phyloP scores from a whole-genome alignment of 768 basidiomycete genomes.

The Pseudohyphozyma bogoriensis region DNA sequence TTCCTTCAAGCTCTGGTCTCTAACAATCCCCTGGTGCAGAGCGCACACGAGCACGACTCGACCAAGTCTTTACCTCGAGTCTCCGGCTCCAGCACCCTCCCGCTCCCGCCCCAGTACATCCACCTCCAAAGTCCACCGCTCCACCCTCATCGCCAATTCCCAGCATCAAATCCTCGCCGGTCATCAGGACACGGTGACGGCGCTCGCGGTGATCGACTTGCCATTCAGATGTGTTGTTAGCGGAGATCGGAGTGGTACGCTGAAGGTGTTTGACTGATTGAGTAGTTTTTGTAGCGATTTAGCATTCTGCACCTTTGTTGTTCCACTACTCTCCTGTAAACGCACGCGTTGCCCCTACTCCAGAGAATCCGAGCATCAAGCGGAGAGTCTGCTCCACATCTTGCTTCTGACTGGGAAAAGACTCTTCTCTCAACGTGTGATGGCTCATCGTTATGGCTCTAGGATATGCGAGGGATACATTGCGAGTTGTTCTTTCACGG shows the following conservation, averaged over 20 bases:
- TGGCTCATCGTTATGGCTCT: too few relatives aligned
- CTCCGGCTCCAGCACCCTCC: conserved; percentile 49
- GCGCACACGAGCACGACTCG: conserved; percentile 37
- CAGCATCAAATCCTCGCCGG: conserved; percentile 74
- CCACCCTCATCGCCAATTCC: conserved; percentile 65
- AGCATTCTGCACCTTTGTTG: not conserved
- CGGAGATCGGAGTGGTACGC: conserved; percentile 75
- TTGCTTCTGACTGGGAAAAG: too few relatives aligned
- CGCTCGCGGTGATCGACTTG: conserved; percentile 74
- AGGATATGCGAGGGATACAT: too few relatives aligned
- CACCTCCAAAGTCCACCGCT: conserved; percentile 45
- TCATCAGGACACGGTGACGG: conserved; percentile 84
- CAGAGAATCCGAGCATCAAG: too few relatives aligned
- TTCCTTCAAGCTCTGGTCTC: not conserved
- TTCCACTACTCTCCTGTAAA: too few relatives aligned
- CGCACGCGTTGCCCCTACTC: too few relatives aligned
- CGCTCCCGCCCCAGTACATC: conserved; percentile 39
- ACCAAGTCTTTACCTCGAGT: conserved; percentile 40
- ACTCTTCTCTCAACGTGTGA: too few relatives aligned
- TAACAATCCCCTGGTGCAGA: conserved; percentile 3
- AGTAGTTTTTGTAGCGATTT: not conserved
- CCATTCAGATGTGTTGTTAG: conserved; percentile 91
- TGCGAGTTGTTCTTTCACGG: too few relatives aligned
- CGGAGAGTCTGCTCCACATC: too few relatives aligned
- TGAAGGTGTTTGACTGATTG: conserved; percentile 67